These are phyloP conservation scores for Lagerstroemia speciosa DNA, from an alignment of 345 rosid genomes.

Conservation along the genomic window DNA sequence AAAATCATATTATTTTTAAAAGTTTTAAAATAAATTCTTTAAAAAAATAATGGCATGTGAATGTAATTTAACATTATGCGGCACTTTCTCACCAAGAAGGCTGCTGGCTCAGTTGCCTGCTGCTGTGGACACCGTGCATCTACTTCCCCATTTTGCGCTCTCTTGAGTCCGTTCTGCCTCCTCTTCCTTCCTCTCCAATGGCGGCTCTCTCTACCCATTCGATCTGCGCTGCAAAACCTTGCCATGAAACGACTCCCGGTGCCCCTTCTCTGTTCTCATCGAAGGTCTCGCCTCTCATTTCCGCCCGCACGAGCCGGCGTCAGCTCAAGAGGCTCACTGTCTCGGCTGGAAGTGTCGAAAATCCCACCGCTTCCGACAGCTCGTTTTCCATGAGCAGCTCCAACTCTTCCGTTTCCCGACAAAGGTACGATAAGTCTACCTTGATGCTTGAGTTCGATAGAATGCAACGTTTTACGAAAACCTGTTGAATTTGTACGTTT, in stretches of 20 bases:
- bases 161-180: too few species aligned
- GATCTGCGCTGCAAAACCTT: not conserved
- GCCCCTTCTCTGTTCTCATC: not conserved
- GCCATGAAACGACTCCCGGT: not conserved
- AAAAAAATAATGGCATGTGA: too few species aligned
- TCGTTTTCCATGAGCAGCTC: constrained; percentile 12
- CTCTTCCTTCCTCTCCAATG: not conserved
- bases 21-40: not conserved
- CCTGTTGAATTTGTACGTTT: not conserved
- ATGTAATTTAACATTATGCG: too few species aligned
- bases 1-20: not conserved
- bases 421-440: constrained; percentile 22
- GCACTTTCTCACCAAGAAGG: too few species aligned
- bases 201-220: constrained; percentile 1
- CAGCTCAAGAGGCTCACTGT: not conserved
- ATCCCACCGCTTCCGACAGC: constrained; percentile 10
- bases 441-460: too few species aligned
- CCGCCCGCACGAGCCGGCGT: not conserved
- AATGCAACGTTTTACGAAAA: not conserved
- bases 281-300: constrained; percentile 1
- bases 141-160: too few species aligned
- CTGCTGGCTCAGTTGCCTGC: too few species aligned
- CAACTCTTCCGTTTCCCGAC: constrained; percentile 20
- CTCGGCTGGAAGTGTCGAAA: constrained; percentile 21
- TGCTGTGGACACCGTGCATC: too few species aligned